phyloP scores from a whole-genome alignment of 1,139 yeast genomes.

The Scheffersomyces insectosa region DNA sequence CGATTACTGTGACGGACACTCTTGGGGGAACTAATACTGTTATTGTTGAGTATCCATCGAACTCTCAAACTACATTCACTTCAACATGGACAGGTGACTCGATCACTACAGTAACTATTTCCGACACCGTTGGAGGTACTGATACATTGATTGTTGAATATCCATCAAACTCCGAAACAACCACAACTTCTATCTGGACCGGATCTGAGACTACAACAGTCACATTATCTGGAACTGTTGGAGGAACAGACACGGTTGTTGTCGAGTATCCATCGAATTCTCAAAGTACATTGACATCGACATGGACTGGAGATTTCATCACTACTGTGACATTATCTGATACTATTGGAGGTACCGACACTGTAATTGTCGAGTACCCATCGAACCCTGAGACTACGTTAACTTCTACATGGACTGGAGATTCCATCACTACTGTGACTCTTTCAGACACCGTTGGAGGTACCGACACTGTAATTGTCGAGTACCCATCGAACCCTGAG shows the following conservation, averaged over 20 bases:
- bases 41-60: conserved; percentile 16
- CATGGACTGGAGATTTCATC: conserved; percentile 3
- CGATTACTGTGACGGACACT: conserved; percentile 12
- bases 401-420: conserved; percentile 7
- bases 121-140: conserved; percentile 6
- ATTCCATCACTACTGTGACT: too few relatives aligned
- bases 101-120: too few relatives aligned
- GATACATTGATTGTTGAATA: conserved; percentile 10
- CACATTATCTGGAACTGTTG: conserved; percentile 13
- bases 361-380: conserved; percentile 10
- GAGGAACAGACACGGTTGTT: conserved; percentile 8
- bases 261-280: conserved; percentile 6
- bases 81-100: conserved; percentile 5
- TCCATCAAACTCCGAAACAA: conserved; percentile 4
- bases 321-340: conserved; percentile 8
- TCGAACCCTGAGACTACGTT: conserved; percentile 6
- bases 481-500: conserved; percentile 16
- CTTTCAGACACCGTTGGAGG: conserved; percentile 6
- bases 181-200: conserved; percentile 10
- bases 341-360: conserved; percentile 4
- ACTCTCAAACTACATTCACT: conserved; percentile 10
- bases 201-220: conserved; percentile 6
- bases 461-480: conserved; percentile 9
- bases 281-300: conserved; percentile 2
- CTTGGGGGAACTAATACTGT: conserved; percentile 16